Evolutionary conservation across 225 moss, liverwort and hornwort genomes (phyloP).

Genomic region (Straminergon stramineum): DNA sequence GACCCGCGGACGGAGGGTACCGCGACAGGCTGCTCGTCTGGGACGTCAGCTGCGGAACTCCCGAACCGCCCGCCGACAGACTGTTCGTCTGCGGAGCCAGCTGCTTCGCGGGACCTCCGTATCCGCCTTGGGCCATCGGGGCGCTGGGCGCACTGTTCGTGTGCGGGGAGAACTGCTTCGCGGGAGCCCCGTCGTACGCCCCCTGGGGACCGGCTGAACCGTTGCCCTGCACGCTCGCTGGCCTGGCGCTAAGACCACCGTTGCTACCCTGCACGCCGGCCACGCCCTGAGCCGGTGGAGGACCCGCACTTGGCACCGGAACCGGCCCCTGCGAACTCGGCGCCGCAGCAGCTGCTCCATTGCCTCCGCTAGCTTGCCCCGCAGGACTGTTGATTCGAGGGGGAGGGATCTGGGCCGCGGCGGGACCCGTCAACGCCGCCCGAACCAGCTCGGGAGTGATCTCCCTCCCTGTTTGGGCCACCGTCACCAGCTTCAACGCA

Average conservation of each 20-base stretch:
- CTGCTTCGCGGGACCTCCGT: constrained; percentile 36
- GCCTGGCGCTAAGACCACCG: constrained; percentile 7
- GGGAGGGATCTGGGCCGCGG: constrained; percentile 90
- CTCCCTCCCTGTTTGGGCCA: constrained; percentile 87
- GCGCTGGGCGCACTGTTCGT: constrained; percentile 41
- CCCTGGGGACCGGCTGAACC: constrained; percentile 12
- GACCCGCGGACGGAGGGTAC: constrained; percentile 45
- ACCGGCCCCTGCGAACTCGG: constrained; percentile 1
- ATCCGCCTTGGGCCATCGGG: constrained; percentile 22
- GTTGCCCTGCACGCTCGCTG: constrained; percentile 3
- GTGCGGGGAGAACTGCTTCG: constrained; percentile 37
- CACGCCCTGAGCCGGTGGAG: background rate
- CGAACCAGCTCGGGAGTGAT: constrained; percentile 86
- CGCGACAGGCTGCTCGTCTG: constrained; percentile 47
- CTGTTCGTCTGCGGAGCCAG: constrained; percentile 41
- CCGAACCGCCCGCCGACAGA: constrained; percentile 32
- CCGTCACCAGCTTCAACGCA: constrained; percentile 96
- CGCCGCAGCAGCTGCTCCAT: background rate
- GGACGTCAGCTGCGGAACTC: constrained; percentile 31
- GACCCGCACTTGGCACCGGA: background rate
- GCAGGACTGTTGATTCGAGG: constrained; percentile 56
- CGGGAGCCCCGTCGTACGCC: constrained; percentile 1
- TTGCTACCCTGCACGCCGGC: constrained; percentile 25
- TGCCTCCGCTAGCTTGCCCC: constrained; percentile 12
- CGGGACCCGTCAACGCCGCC: constrained; percentile 85